Conservation (phyloP, 1,139 yeast species). For the Zygotorulaspora mrakii region DNA sequence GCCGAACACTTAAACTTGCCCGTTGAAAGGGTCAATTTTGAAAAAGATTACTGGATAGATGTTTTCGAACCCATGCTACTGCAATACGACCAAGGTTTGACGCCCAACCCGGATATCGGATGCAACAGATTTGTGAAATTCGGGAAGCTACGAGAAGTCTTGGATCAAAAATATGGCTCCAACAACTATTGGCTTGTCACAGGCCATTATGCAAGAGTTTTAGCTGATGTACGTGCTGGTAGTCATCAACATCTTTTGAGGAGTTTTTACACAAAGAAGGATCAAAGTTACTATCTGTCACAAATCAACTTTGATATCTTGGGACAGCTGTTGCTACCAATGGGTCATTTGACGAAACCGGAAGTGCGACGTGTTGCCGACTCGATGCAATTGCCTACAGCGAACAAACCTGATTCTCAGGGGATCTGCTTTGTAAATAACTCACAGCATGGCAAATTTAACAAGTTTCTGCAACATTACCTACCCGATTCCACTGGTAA, state of each 20-base stretch:
- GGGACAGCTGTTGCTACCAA: constrained; percentile 61
- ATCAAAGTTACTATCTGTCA: constrained; percentile 87
- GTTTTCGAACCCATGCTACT: constrained; percentile 91
- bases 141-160: constrained; percentile 63
- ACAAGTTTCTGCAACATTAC: constrained; percentile 72
- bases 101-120: constrained; percentile 93
- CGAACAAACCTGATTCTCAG: constrained; percentile 84
- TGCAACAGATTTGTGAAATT: constrained; percentile 85
- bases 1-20: constrained; percentile 60
- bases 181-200: constrained; percentile 82
- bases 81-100: constrained; percentile 62
- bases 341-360: constrained; percentile 73
- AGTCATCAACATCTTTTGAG: constrained; percentile 51
- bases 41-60: constrained; percentile 84
- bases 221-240: constrained; percentile 34
- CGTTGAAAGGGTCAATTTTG: constrained; percentile 76
- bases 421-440: constrained; percentile 89
- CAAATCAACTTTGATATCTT: constrained; percentile 53
- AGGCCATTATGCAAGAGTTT: constrained; percentile 82
- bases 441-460: constrained; percentile 59
- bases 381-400: constrained; percentile 51
- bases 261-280: constrained; percentile 61
- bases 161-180: constrained; percentile 41
- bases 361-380: constrained; percentile 66
- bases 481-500: constrained; percentile 71